Evolutionary conservation across 345 rosid species (phyloP).

Genomic region (Murraya koenigii): DNA sequence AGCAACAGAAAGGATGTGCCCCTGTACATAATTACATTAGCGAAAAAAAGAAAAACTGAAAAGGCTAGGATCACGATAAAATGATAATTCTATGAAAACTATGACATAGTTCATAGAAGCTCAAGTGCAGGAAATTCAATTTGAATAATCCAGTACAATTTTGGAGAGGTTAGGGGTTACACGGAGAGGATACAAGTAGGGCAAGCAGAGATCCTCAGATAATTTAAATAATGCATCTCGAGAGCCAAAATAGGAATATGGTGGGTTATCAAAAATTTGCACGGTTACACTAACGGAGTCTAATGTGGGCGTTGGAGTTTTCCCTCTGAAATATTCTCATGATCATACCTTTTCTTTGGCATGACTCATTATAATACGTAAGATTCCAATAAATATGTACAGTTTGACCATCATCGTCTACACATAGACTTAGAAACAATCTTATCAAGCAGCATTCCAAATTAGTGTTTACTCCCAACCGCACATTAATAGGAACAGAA

Average conservation of each 20-base stretch:
- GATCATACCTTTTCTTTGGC: background rate
- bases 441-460: background rate
- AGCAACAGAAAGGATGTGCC: constrained; percentile 75
- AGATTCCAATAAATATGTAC: background rate
- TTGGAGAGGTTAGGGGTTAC: background rate
- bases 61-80: background rate
- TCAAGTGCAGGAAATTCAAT: background rate
- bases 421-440: background rate
- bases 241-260: background rate
- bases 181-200: background rate
- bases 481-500: background rate
- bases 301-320: background rate
- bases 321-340: background rate
- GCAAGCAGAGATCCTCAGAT: background rate
- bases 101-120: background rate
- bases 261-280: background rate
- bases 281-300: background rate
- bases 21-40: constrained; percentile 44
- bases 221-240: background rate
- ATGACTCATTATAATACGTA: background rate
- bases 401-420: background rate
- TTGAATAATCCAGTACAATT: background rate
- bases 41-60: background rate
- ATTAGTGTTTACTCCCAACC: background rate
- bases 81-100: background rate